Base-by-base conservation (phyloP, 805 yeast species). In the Starmerella stigmatis region DNA sequence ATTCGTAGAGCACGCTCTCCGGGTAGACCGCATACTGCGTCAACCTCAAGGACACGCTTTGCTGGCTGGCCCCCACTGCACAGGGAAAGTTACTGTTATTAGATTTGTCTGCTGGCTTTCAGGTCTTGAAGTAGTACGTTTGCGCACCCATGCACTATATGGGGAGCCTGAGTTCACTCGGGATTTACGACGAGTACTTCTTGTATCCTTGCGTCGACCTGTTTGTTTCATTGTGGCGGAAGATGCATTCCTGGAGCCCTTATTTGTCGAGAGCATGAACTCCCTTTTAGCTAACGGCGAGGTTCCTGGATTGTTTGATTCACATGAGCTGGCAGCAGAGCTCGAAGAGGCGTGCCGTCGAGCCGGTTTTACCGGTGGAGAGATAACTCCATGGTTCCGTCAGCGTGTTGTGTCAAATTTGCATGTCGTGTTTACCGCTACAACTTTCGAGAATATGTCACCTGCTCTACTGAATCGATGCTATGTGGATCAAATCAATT, bases 221-320 rank as follows among this genome's bases (percentile, higher is more conserved):
- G 60, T 78, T 0, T 82, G 94, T 52, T 75, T 85, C 45, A 66
- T 88, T 17, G 70, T 89, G 16, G 94, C 86, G 53, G 96, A 89
- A 55, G 77, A 94, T 0, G 75, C 79, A 23, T 75, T 86, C 41
- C 54, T 78, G 33, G 88, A 84, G 27, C 70, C 94, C 0, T 69
- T 92, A 0, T 89, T 88, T 57, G 63, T 89, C 25, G 97, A 89
- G 61, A 67, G 94, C 49, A 86, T 89, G 92, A 89, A 89, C 56
- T 84, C 94, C 0, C 65, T 89, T n/a, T 69, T 89, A 30, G 96
- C 96, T 0, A 89, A 89, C 61, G 83, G 94, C 0, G 96, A 89
- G 57, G 72, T 86, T 30, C 96, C 96, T 0, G 96, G 94, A 4
- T 64, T 89, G 12, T 89, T 85, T 60, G 82, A 75, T 45, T 86